Conservation (phyloP, 306 rosid genomes). For the Castanea mollissima region DNA sequence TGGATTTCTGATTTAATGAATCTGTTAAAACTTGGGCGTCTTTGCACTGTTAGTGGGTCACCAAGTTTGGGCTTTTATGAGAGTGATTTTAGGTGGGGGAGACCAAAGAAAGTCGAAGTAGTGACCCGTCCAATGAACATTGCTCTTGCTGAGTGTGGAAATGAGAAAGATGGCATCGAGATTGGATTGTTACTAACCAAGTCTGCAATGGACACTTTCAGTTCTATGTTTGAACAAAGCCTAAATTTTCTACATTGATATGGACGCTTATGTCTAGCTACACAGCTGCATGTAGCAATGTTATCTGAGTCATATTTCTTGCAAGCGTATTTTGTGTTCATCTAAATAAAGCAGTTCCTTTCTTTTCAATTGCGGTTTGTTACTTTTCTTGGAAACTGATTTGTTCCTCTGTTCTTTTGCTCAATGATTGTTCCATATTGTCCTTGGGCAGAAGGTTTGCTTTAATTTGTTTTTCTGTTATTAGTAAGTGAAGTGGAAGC, state of each 20-base stretch:
- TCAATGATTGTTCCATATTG: too few species aligned
- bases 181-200: neutral
- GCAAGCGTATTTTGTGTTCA: too few species aligned
- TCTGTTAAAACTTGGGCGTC: neutral
- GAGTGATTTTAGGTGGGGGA: slow-evolving; percentile 20
- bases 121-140: neutral
- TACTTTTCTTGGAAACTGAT: too few species aligned
- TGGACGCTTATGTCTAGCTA: too few species aligned
- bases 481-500: too few species aligned
- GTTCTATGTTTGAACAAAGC: neutral
- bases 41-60: neutral
- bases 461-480: too few species aligned
- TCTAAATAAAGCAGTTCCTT: too few species aligned
- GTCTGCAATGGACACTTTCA: neutral
- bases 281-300: too few species aligned
- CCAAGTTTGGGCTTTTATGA: slow-evolving; percentile 10
- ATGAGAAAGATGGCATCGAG: slow-evolving; percentile 11
- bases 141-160: slow-evolving; percentile 14
- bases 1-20: neutral
- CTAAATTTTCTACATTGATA: neutral
- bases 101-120: neutral
- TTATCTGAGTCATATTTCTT: too few species aligned
- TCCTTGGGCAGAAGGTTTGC: too few species aligned
- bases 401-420: too few species aligned
- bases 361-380: too few species aligned